Percentiles rank a stretch among this genome's conserved stretches.
phyloP scores from a whole-genome alignment of 352 stramenopile species.

The Phytophthora citricola region DNA sequence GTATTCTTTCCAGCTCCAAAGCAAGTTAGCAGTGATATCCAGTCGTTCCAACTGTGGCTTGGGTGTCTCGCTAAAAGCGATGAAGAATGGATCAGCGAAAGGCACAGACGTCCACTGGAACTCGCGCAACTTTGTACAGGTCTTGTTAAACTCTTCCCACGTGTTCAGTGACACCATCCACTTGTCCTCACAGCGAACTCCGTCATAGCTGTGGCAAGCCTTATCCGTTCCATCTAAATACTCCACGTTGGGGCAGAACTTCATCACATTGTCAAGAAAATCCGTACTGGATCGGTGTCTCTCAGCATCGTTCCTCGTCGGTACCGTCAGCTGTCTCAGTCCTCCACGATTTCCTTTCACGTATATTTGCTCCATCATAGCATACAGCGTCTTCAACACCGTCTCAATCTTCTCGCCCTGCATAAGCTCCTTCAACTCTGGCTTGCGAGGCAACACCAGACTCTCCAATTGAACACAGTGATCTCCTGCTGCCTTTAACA shows the following conservation, averaged over 20 bases:
- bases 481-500: conserved; percentile 21
- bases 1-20: conserved; percentile 46
- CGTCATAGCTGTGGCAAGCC: conserved; percentile 19
- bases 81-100: conserved; percentile 43
- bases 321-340: conserved; percentile 34
- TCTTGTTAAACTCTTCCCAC: conserved; percentile 36
- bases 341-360: conserved; percentile 19
- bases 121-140: conserved; percentile 26
- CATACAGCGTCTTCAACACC: conserved; percentile 26
- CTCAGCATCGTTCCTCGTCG: conserved; percentile 19
- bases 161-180: conserved; percentile 30
- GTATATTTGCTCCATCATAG: conserved; percentile 20
- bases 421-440: not conserved
- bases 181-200: conserved; percentile 31
- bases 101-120: conserved; percentile 40
- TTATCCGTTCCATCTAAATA: conserved; percentile 31
- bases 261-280: conserved; percentile 35
- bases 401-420: conserved; percentile 3
- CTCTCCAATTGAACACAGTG: conserved; percentile 29
- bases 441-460: conserved; percentile 31
- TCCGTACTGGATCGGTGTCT: conserved; percentile 11
- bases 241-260: conserved; percentile 31
- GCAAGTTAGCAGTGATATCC: conserved; percentile 34
- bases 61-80: conserved; percentile 27
- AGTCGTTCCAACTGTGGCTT: conserved; percentile 37